Base-by-base conservation (phyloP, 192 early-diverging fungal genomes). In the Umbelopsis sp. region DNA sequence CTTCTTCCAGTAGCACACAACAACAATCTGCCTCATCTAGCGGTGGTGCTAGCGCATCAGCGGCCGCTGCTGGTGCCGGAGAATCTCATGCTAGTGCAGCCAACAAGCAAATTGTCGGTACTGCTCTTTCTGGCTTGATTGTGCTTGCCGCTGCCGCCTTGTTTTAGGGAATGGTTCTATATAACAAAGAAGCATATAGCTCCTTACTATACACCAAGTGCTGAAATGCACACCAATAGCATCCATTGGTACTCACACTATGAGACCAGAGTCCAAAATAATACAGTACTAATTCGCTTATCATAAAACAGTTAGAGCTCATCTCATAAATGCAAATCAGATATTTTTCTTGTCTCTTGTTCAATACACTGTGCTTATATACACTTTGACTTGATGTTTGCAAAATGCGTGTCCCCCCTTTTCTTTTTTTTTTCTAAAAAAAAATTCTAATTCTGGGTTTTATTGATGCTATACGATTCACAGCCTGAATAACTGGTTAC, bases 1-100 rank as follows among this genome's bases (percentile, higher is more conserved):
- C 64, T 13, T 20, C 21, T 12, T 46, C 68, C 23, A 25, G 23
- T 41, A 41, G 27, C 27, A 30, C 27, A 41, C 37, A 41, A 10
- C 37, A 41, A 41, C 37, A 41, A 10, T 22, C 69, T 18, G 49
- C 41, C 25, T 41, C 64, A 46, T 46, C 45, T 15, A 37, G 37
- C 65, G 49, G 65, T 53, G 49, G 71, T 71, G 75, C 49, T 49
- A 23, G 49, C 25, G 22, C 64, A 25, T 48, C 64, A 30, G 44
- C 66, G 44, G 23, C 27, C 33, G 20, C 53, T 15, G 27, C 49
- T 46, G 22, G 0, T 20, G 18, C 44, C n/a, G 22, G 20, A 2
- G 3, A 44, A 46, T 13, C 51, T 69, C 20, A 21, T 33, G 4
- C 68, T 18, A 61, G 55, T 4, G 55, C 27, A 35, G 55, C 55